Conservation (phyloP, 2,329 filamentous ascomycete species). For the Fusarium circinatum region DNA sequence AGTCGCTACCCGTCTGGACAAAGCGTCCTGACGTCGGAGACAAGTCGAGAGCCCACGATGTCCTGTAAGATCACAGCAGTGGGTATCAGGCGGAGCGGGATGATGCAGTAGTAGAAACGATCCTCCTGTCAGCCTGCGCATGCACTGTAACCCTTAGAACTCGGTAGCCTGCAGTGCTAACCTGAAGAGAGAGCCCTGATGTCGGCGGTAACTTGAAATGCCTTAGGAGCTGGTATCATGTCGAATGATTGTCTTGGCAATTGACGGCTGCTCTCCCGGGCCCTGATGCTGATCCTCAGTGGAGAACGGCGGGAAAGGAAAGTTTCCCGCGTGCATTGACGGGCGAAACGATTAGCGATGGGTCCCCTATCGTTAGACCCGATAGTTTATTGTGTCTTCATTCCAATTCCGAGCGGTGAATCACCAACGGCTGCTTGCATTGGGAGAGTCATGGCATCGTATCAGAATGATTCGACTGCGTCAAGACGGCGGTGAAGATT, state of each 20-base stretch:
- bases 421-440: constrained; percentile 29
- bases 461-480: not conserved
- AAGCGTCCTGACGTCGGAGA: constrained; percentile 8
- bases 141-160: not conserved
- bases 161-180: constrained; percentile 24
- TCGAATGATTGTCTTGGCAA: not conserved
- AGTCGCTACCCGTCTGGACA: constrained; percentile 3
- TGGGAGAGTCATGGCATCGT: not conserved
- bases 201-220: not conserved
- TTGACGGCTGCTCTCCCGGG: constrained; percentile 4
- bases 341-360: not conserved
- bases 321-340: constrained; percentile 21
- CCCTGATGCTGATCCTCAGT: not conserved
- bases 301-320: constrained; percentile 18
- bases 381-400: not conserved
- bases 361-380: not conserved
- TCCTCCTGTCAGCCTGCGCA: constrained; percentile 19
- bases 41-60: not conserved
- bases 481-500: not conserved
- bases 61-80: constrained; percentile 12
- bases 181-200: constrained; percentile 20
- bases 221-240: not conserved
- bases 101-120: constrained; percentile 20
- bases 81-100: constrained; percentile 14
- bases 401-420: constrained; percentile 1